phyloP scores from a whole-genome alignment of 2,329 filamentous ascomycete genomes.

The Colletotrichum euphorbiae region DNA sequence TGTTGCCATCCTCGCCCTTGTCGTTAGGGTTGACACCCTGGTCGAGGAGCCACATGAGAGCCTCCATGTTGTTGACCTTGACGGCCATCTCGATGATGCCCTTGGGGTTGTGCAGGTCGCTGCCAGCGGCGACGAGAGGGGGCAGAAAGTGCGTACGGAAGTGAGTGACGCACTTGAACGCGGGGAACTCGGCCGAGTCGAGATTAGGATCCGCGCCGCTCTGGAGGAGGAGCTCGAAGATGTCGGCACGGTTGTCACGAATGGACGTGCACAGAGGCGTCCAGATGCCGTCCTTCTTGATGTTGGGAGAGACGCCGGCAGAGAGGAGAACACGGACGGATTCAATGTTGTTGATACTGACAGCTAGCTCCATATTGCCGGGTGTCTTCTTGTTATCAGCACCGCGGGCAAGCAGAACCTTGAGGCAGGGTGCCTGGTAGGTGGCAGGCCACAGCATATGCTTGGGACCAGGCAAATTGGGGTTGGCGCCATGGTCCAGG shows the following conservation, averaged over 20 bases:
- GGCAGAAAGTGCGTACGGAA: conserved; percentile 71
- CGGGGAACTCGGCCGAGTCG: conserved; percentile 72
- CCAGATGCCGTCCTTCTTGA: conserved; percentile 74
- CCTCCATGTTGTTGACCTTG: conserved; percentile 69
- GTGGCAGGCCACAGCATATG: conserved; percentile 76
- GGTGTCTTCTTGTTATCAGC: conserved; percentile 71
- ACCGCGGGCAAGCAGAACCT: conserved; percentile 68
- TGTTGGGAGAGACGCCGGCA: conserved; percentile 70
- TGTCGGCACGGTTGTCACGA: conserved; percentile 72
- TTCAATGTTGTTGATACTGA: conserved; percentile 73
- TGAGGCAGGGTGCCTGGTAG: conserved; percentile 68
- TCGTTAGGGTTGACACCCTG: conserved; percentile 71
- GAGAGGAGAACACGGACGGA: conserved; percentile 68
- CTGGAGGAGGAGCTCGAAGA: conserved; percentile 68
- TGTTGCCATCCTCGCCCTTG: conserved; percentile 66
- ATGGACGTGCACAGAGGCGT: conserved; percentile 77
- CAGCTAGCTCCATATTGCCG: conserved; percentile 73
- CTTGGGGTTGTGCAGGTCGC: conserved; percentile 68
- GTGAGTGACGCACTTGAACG: conserved; percentile 77
- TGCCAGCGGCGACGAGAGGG: conserved; percentile 69
- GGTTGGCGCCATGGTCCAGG: conserved; percentile 69
- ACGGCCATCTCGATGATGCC: conserved; percentile 76
- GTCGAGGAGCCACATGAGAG: conserved; percentile 70
- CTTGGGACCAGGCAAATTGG: conserved; percentile 76
- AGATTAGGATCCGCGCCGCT: conserved; percentile 73